phyloP scores from a whole-genome alignment of 2,329 filamentous ascomycete genomes.

The Stagonosporopsis rhizophila region DNA sequence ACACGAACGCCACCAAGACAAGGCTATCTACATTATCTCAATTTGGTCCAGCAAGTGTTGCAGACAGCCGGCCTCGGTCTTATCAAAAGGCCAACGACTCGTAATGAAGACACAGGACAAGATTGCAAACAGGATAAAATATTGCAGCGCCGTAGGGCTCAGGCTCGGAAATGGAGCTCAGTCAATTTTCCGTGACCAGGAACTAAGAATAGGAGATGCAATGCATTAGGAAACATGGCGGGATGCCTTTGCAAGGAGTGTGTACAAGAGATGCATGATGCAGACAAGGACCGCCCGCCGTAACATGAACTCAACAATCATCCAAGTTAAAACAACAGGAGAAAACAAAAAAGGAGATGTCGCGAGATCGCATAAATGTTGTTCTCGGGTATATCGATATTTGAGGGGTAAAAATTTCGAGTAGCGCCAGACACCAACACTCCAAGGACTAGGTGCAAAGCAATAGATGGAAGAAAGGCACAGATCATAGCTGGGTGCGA shows the following conservation, averaged over 20 bases:
- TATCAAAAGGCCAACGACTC: slow-evolving; percentile 2
- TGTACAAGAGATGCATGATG: slow-evolving; percentile 11
- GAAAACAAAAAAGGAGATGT: slow-evolving; percentile 15
- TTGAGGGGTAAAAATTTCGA: background rate
- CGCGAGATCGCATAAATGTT: slow-evolving; percentile 21
- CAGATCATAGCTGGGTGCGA: background rate
- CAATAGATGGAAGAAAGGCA: slow-evolving; percentile 12
- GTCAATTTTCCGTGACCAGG: slow-evolving; percentile 1
- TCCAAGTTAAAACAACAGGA: slow-evolving; percentile 10
- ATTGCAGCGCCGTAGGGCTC: slow-evolving; percentile 3
- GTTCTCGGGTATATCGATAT: slow-evolving; percentile 28
- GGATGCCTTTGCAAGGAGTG: slow-evolving; percentile 3
- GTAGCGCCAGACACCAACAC: slow-evolving; percentile 22
- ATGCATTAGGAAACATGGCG: slow-evolving; percentile 11
- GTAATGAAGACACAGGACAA: background rate
- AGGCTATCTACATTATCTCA: slow-evolving; percentile 4
- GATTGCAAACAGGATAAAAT: background rate
- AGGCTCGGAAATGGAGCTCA: background rate
- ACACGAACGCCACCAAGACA: background rate
- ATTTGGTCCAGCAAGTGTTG: slow-evolving; percentile 13
- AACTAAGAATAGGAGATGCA: background rate
- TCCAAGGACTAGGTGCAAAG: slow-evolving; percentile 14
- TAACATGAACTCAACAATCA: slow-evolving; percentile 8
- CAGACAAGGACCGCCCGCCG: slow-evolving; percentile 1
- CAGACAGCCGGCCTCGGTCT: slow-evolving; percentile 8